Evolutionary conservation across 2,329 filamentous ascomycete genomes (phyloP).

Genomic region (Tolypocladium cylindrosporum): DNA sequence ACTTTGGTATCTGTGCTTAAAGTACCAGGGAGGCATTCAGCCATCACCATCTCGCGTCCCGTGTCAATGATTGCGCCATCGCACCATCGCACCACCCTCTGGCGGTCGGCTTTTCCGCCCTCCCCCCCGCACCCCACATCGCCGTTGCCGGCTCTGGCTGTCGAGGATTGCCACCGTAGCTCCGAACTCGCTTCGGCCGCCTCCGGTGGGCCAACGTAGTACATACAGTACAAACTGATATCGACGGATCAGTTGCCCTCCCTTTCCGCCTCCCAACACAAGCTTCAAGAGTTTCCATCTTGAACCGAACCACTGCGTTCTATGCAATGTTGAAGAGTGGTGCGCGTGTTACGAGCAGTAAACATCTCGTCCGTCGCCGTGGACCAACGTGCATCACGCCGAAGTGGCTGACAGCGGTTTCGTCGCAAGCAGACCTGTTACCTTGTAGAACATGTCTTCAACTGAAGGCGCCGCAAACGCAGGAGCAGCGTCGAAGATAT

Average conservation of each 20-base stretch:
- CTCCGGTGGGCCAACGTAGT: background rate
- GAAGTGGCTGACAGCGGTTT: constrained; percentile 32
- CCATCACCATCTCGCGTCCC: background rate
- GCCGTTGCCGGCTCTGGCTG: background rate
- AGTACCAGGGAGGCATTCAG: background rate
- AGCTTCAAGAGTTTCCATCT: background rate
- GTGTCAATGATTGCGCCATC: constrained; percentile 1
- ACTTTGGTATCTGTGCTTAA: background rate
- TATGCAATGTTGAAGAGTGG: background rate
- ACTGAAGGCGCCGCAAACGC: constrained; percentile 62
- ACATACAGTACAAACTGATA: background rate
- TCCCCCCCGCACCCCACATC: background rate
- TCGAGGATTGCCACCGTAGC: background rate
- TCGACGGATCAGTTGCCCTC: background rate
- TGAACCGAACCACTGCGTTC: background rate
- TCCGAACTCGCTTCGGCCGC: background rate
- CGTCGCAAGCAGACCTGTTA: constrained; percentile 49
- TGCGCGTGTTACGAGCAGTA: background rate
- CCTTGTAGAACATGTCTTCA: constrained; percentile 66
- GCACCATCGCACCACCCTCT: background rate
- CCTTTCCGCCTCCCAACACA: background rate
- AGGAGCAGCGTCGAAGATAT: constrained; percentile 60
- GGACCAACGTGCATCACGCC: constrained; percentile 1
- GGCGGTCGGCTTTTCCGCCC: background rate
- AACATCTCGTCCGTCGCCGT: background rate